Percentiles rank a stretch among this genome's conserved stretches.
phyloP scores from a whole-genome alignment of 805 yeast species.

The Saccharomycopsis guyanensis region DNA sequence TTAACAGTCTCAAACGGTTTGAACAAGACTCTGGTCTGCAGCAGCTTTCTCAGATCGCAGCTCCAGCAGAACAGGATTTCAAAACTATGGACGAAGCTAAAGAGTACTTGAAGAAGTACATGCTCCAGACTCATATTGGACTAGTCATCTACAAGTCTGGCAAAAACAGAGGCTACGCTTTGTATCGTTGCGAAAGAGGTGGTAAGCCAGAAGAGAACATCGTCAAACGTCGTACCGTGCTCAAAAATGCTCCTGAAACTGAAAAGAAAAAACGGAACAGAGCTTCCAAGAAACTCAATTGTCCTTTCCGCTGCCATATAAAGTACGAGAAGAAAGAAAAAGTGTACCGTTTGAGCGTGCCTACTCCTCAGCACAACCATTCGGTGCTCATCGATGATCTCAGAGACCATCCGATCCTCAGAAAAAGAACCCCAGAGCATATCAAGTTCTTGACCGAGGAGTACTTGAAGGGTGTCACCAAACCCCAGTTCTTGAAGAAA shows the following conservation, averaged over 20 bases:
- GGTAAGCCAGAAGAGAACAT: constrained; percentile 20
- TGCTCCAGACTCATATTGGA: constrained; percentile 15
- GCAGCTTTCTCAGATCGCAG: neutral
- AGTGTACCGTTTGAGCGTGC: constrained; percentile 14
- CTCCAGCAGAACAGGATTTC: constrained; percentile 19
- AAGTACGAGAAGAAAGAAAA: constrained; percentile 16
- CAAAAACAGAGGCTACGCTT: constrained; percentile 21
- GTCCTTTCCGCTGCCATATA: constrained; percentile 19
- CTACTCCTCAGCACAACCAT: constrained; percentile 18
- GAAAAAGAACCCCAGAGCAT: constrained; percentile 19
- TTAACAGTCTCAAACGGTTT: neutral
- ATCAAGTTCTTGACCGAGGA: constrained; percentile 12
- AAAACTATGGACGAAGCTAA: constrained; percentile 19
- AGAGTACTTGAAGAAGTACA: constrained; percentile 17
- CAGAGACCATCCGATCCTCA: constrained; percentile 19
- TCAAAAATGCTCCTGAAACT: neutral
- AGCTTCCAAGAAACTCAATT: constrained; percentile 14
- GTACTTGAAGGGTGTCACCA: constrained; percentile 11
- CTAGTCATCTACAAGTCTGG: constrained; percentile 21
- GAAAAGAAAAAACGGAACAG: constrained; percentile 17
- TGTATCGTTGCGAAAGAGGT: constrained; percentile 21
- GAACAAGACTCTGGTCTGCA: neutral
- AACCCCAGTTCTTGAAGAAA: constrained; percentile 17
- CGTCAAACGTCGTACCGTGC: constrained; percentile 10
- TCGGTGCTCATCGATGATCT: constrained; percentile 6